A percentile compares a stretch with the other conserved stretches of the same genome.
These are phyloP conservation scores for Termitomyces sp. DNA, from an alignment of 768 basidiomycete species.

Conservation along the genomic window DNA sequence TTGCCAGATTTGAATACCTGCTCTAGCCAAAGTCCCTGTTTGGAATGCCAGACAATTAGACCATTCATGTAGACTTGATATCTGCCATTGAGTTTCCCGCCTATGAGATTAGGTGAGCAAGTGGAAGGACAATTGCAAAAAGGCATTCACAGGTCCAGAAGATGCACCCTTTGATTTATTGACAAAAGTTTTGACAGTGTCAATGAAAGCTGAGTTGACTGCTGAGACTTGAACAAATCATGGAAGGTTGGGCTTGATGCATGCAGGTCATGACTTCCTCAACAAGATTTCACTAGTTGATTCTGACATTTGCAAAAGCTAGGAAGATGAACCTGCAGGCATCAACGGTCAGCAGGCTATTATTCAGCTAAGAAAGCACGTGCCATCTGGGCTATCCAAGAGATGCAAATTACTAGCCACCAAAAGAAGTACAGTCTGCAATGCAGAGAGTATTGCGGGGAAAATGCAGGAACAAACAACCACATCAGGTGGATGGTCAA, in stretches of 20 bases:
- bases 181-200: conserved; percentile 58
- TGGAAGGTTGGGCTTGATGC: conserved; percentile 63
- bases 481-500: conserved; percentile 21
- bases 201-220: conserved; percentile 65
- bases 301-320: conserved; percentile 27
- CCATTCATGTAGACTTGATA: conserved; percentile 59
- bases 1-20: conserved; percentile 56
- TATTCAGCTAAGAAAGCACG: conserved; percentile 7
- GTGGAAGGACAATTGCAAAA: not conserved
- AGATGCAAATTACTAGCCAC: conserved; percentile 35
- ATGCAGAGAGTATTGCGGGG: conserved; percentile 65
- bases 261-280: conserved; percentile 71
- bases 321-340: conserved; percentile 10
- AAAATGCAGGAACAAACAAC: conserved; percentile 68
- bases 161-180: conserved; percentile 32
- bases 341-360: not conserved
- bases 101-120: conserved; percentile 31
- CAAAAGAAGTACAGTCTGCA: conserved; percentile 51
- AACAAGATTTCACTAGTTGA: conserved; percentile 53
- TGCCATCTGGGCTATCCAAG: conserved; percentile 25
- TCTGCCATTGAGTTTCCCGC: conserved; percentile 72
- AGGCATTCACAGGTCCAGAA: conserved; percentile 65
- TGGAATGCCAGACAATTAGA: conserved; percentile 58
- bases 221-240: conserved; percentile 69
- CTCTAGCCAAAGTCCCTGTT: conserved; percentile 81